Evolutionary conservation across 108 stramenopile genomes (phyloP), one percentile per base, ranked within the genome.

Genomic region (Cyclotella choctawhatcheeana): DNA sequence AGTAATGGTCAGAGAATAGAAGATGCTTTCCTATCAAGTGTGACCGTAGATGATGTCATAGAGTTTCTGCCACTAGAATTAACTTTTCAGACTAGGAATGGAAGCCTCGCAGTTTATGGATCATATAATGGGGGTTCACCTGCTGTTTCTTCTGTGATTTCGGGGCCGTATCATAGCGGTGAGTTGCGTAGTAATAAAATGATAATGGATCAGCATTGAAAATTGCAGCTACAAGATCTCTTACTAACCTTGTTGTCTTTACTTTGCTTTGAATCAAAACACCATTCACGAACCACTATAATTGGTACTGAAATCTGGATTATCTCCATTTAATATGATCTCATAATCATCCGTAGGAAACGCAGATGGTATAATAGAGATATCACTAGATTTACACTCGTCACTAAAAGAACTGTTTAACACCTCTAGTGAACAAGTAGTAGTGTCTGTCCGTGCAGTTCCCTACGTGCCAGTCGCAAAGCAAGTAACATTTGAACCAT

Each of bases 61-160:
- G 74, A 76, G 20, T 81, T 81, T 71, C 54, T 81, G 12, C 80
- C 80, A 31, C 44, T 81, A 48, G 70, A 76, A 48, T 76, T 81
- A 52, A 37, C 47, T n/a, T 35, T 81, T 22, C 61, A 32, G 17
- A 40, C 51, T 44, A 56, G 14, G 1, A 22, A 27, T 20, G 47
- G 40, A 13, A 64, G 62, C 20, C 59, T 44, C 17, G 50, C 59
- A 16, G 37, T 89, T 12, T 86, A 77, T 66, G 82, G 69, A 24
- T 89, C 89, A 8, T 92, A 80, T 70, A 92, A 92, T 71, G 91
- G 91, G 25, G 91, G 91, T 59, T 27, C 72, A 16, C 79, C 79
- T 6, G 54, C 70, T 21, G 44, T 65, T 7, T 44, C 26, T 37
- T 47, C 48, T 32, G 12, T 44, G 4, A 31, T 58, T 34, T 47